A percentile compares a stretch with the other conserved stretches of the same genome.
Conservation (phyloP, 345 rosid genomes). For the Eucalyptus cloeziana region DNA sequence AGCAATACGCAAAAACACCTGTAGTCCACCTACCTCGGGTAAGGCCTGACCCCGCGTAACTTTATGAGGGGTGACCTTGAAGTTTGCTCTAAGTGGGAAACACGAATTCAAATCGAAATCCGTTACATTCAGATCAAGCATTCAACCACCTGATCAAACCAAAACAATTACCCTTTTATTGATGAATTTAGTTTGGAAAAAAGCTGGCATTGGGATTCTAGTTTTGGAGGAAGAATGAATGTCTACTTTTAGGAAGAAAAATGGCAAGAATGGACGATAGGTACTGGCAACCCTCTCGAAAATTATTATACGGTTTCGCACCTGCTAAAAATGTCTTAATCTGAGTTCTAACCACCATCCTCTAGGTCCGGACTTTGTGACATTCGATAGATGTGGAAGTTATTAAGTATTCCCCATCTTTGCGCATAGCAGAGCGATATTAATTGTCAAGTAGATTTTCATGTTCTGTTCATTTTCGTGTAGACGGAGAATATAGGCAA, state of each 20-base stretch:
- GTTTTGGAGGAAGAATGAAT: neutral
- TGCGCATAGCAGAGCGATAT: too few species aligned
- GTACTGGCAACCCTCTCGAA: neutral
- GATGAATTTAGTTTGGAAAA: neutral
- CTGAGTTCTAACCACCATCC: neutral
- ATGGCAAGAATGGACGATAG: neutral
- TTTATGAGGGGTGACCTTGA: neutral
- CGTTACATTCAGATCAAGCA: neutral
- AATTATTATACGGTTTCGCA: neutral
- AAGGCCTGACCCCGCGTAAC: neutral
- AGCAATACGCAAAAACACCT: neutral
- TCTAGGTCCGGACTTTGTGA: too few species aligned
- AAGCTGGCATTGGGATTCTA: neutral
- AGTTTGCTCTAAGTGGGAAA: neutral
- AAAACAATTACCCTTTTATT: neutral
- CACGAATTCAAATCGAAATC: neutral
- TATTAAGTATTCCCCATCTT: too few species aligned
- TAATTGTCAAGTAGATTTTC: neutral
- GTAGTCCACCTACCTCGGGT: neutral
- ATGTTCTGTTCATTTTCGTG: neutral
- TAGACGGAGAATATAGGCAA: neutral
- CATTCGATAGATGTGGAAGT: neutral
- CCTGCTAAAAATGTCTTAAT: neutral
- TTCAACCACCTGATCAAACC: neutral
- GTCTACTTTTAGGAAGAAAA: neutral